Conservation (phyloP, 1,284 basidiomycete genomes). For the Cutaneotrichosporon curvatum region DNA sequence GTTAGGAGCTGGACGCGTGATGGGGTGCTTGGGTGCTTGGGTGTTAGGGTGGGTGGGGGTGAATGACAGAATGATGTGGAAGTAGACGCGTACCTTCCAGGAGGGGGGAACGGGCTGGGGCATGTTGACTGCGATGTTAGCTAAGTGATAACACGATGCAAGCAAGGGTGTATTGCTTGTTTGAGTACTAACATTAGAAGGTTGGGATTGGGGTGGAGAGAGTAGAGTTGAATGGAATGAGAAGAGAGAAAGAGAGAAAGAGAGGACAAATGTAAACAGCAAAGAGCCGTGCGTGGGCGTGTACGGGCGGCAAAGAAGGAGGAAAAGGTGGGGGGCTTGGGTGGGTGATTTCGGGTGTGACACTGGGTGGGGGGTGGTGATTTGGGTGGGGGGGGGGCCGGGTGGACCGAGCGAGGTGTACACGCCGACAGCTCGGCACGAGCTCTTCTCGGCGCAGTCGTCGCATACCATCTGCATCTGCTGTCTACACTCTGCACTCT, state of each 20-base stretch:
- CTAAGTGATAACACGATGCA: background rate
- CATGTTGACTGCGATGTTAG: constrained; percentile 49
- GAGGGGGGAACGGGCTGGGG: constrained; percentile 86
- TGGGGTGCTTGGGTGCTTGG: too few species aligned
- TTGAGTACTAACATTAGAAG: background rate
- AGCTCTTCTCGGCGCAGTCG: too few species aligned
- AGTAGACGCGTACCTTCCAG: constrained; percentile 66
- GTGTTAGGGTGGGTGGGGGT: too few species aligned
- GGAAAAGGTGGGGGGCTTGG: too few species aligned
- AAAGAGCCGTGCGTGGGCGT: background rate
- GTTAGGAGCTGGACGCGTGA: background rate
- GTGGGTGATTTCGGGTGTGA: too few species aligned
- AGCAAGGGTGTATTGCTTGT: background rate
- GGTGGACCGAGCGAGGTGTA: too few species aligned
- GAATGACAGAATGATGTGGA: too few species aligned
- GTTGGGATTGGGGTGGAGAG: background rate
- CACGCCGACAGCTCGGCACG: too few species aligned
- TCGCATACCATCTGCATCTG: too few species aligned
- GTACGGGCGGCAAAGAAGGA: background rate
- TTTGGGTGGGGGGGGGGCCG: too few species aligned
- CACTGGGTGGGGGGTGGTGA: too few species aligned
- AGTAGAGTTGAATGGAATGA: background rate
- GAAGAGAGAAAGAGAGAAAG: background rate
- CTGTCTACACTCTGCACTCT: too few species aligned
- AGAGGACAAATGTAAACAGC: background rate